phyloP scores from a whole-genome alignment of 169 alveolate species.

The Eimeria tenella region DNA sequence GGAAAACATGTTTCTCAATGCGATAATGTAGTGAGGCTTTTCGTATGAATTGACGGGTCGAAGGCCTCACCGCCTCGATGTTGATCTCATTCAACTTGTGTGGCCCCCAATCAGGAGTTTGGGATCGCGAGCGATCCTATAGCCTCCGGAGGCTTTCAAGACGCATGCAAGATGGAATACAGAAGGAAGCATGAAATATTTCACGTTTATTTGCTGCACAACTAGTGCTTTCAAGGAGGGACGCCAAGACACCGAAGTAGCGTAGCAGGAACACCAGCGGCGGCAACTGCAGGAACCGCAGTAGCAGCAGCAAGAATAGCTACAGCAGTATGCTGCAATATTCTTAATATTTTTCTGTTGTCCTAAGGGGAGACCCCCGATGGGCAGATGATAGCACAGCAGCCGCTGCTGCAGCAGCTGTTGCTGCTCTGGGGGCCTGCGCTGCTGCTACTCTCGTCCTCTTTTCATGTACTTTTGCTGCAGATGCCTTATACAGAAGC shows the following conservation, averaged over 20 bases:
- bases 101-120: too few species aligned
- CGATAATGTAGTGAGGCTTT: too few species aligned
- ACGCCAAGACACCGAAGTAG: neutral
- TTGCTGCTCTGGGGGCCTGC: neutral
- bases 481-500: conserved; percentile 25
- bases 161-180: too few species aligned
- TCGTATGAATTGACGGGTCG: too few species aligned
- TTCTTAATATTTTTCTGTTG: too few species aligned
- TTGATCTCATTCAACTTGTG: too few species aligned
- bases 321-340: neutral
- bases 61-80: too few species aligned
- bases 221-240: neutral
- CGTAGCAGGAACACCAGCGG: neutral
- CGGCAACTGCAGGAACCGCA: neutral
- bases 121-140: too few species aligned
- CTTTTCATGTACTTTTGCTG: neutral
- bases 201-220: too few species aligned
- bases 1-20: too few species aligned
- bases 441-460: neutral
- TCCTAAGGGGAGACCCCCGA: neutral
- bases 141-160: too few species aligned
- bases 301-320: neutral
- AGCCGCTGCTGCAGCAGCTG: conserved; percentile 71
- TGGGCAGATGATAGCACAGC: conserved; percentile 69
- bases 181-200: too few species aligned